Base-by-base conservation (phyloP, 2,329 filamentous ascomycete genomes). In the Diaporthe sp. region DNA sequence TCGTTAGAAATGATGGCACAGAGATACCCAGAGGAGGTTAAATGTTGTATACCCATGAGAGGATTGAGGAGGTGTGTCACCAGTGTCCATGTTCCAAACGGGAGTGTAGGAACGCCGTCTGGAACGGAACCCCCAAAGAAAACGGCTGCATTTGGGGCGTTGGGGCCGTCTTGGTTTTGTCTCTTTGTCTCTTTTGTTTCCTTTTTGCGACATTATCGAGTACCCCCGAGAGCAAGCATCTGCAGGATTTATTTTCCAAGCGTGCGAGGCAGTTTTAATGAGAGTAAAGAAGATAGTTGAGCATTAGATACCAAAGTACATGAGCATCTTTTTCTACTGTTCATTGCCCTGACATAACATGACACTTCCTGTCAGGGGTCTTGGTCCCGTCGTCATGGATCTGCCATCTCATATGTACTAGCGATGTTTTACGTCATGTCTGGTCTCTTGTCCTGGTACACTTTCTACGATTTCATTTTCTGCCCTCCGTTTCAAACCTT, bases 261-360 rank as follows among this genome's bases (percentile, higher is more conserved):
- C 44, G 63, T 53, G 35, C 56, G 56, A 53, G 47, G 56, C 47
- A 63, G 3, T 39, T 71, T 25, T 71, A 71, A 71, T 71, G 56
- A 71, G 47, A n/a, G n/a, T n/a, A 61, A 10, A 37, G 32, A 37
- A 42, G 50, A 35, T 55, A 71, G 35, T 55, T 42, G 56, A 55
- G 35, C 9, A 71, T n/a, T 39, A 63, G 56, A 71, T 71, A 71
- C 56, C 56, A 71, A 25, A 50, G 30, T 39, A 27, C 22, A 63
- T 1, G 25, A 53, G n/a, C 30, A 27, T 39, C 2, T 42, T 27
- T 53, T 42, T 15, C 44, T 61, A n/a, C 4, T 58, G 22, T n/a
- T 22, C n/a, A 44, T 25, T 50, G 22, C n/a, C 25, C 27, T 27
- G 15, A 58, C 35, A 59, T 30, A 35, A 39, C 15, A 63, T 6